Evolutionary conservation across 2,329 filamentous ascomycete species (phyloP).

Genomic region (Colletotrichum tropicale): DNA sequence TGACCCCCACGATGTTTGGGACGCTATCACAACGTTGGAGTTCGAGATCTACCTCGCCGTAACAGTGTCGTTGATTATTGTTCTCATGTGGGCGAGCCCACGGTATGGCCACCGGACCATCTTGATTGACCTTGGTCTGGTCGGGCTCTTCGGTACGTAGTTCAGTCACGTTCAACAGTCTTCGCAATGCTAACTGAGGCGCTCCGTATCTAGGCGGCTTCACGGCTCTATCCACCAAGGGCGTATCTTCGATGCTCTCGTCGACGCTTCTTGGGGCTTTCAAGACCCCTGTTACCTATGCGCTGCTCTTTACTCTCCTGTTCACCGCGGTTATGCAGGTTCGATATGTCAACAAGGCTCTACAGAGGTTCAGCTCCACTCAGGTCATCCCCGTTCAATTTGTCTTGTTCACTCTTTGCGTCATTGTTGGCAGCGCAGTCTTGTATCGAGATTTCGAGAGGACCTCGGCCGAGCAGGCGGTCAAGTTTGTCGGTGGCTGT

Average conservation of each 20-base stretch:
- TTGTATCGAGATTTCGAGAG: conserved; percentile 95
- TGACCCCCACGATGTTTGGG: conserved; percentile 88
- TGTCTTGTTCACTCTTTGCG: conserved; percentile 92
- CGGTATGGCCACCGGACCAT: conserved; percentile 86
- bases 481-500: conserved; percentile 90
- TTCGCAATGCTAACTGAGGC: neutral
- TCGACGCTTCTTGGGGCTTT: conserved; percentile 89
- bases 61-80: conserved; percentile 73
- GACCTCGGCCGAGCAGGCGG: conserved; percentile 72
- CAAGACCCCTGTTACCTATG: conserved; percentile 90
- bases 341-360: conserved; percentile 85
- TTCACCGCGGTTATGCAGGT: conserved; percentile 94
- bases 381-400: conserved; percentile 99
- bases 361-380: conserved; percentile 95
- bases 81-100: conserved; percentile 82
- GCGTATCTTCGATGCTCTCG: conserved; percentile 92
- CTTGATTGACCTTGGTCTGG: conserved; percentile 89
- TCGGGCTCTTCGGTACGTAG: conserved; percentile 83
- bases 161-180: no score
- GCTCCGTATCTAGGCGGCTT: conserved; percentile 71
- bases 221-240: conserved; percentile 96
- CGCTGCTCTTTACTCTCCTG: conserved; percentile 78
- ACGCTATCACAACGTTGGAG: conserved; percentile 82
- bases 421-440: conserved; percentile 92
- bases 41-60: conserved; percentile 91